Evolutionary conservation across 805 yeast species (phyloP).

Genomic region (Zygoascus ofunaensis): DNA sequence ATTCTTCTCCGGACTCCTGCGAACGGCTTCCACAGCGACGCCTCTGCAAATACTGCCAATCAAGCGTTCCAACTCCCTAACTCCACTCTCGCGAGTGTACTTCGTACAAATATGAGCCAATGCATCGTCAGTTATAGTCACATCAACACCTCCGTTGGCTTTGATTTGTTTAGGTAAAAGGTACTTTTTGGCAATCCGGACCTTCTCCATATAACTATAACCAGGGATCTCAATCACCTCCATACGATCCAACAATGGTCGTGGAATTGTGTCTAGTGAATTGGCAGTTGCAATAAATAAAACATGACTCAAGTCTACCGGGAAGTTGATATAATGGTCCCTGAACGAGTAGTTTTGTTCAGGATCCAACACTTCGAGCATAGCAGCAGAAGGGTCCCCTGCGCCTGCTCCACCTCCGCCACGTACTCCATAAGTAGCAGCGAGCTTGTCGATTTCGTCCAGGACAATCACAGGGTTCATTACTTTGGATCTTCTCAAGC

Average conservation of each 20-base stretch:
- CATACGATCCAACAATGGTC: constrained; percentile 75
- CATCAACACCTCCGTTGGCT: constrained; percentile 51
- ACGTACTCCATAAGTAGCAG: constrained; percentile 35
- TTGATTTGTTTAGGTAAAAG: constrained; percentile 66
- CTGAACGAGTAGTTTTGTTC: constrained; percentile 71
- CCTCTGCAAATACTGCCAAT: constrained; percentile 71
- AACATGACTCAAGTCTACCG: constrained; percentile 73
- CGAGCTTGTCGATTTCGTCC: constrained; percentile 78
- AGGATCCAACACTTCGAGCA: constrained; percentile 81
- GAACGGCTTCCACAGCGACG: constrained; percentile 50
- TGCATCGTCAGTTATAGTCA: constrained; percentile 39
- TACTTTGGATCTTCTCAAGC: constrained; percentile 61
- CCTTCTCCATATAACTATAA: constrained; percentile 69
- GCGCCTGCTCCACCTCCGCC: constrained; percentile 34
- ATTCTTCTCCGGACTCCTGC: constrained; percentile 1
- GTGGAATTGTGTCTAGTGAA: constrained; percentile 57
- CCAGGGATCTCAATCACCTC: constrained; percentile 74
- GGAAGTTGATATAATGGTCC: constrained; percentile 81
- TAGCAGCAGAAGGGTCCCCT: constrained; percentile 88
- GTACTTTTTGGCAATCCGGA: constrained; percentile 57
- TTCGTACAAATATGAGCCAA: constrained; percentile 52
- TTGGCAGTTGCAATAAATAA: constrained; percentile 83
- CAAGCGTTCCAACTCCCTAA: constrained; percentile 65
- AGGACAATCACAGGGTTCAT: constrained; percentile 77
- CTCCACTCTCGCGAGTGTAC: constrained; percentile 83